phyloP scores from a whole-genome alignment of 2,329 filamentous ascomycete species.

The Zasmidium angulare region DNA sequence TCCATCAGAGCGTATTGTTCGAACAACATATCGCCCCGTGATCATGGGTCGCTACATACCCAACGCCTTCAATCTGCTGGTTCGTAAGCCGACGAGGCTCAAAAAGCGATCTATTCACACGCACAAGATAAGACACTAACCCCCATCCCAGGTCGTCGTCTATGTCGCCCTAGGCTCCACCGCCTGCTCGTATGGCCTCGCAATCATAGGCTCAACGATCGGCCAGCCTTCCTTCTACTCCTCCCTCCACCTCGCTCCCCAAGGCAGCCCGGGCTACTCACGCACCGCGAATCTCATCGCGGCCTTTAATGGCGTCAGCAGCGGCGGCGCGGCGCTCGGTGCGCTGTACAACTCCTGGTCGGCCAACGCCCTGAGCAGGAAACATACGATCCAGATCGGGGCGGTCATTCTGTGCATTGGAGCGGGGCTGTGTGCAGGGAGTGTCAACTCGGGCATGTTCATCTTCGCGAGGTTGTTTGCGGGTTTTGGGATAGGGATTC shows the following conservation, averaged over 20 bases:
- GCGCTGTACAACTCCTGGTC: constrained; percentile 40
- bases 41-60: constrained; percentile 25
- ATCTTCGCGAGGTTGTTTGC: constrained; percentile 40
- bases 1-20: neutral
- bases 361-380: constrained; percentile 40
- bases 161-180: constrained; percentile 30
- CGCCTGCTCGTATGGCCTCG: constrained; percentile 37
- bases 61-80: constrained; percentile 36
- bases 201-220: constrained; percentile 46
- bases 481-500: constrained; percentile 39
- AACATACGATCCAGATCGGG: constrained; percentile 40
- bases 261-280: constrained; percentile 41
- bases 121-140: no score
- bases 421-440: constrained; percentile 40
- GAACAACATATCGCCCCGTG: neutral
- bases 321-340: constrained; percentile 44
- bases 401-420: constrained; percentile 40
- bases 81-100: no score
- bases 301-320: constrained; percentile 48
- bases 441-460: constrained; percentile 43
- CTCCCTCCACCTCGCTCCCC: constrained; percentile 41
- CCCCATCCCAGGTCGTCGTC: constrained; percentile 17
- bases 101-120: no score
- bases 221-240: constrained; percentile 49
- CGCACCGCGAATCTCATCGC: constrained; percentile 46